Evolutionary conservation across 768 basidiomycete genomes (phyloP).

Genomic region (Lanmaoa pseudosensibilis): DNA sequence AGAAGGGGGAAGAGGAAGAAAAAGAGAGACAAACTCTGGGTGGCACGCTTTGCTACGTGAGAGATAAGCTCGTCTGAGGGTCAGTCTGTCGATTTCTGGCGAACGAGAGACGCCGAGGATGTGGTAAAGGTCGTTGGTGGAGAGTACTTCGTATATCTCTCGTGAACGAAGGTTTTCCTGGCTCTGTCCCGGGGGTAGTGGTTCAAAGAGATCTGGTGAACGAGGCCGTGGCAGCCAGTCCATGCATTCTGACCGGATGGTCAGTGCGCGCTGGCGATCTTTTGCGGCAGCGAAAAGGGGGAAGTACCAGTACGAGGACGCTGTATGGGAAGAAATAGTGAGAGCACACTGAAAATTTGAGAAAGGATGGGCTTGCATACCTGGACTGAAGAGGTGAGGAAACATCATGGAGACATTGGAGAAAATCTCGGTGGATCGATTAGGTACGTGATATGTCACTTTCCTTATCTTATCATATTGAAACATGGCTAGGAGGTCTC

Average conservation of each 20-base stretch:
- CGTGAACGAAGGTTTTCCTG: constrained; percentile 12
- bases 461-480: constrained; percentile 19
- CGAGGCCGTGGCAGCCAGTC: constrained; percentile 27
- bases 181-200: constrained; percentile 2
- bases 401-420: constrained; percentile 28
- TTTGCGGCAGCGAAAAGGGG: constrained; percentile 54
- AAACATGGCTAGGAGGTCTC: constrained; percentile 26
- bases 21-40: constrained; percentile 70
- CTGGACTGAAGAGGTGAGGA: constrained; percentile 32
- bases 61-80: constrained; percentile 75
- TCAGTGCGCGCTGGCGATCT: constrained; percentile 44
- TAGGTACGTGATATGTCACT: constrained; percentile 8
- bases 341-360: background rate
- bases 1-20: background rate
- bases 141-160: constrained; percentile 48
- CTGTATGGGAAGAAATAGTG: constrained; percentile 32
- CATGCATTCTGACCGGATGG: constrained; percentile 26
- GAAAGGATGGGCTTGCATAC: constrained; percentile 11
- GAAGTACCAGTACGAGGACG: constrained; percentile 61
- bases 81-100: constrained; percentile 52
- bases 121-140: constrained; percentile 65
- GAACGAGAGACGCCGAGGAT: constrained; percentile 65
- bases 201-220: constrained; percentile 8
- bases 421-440: constrained; percentile 9
- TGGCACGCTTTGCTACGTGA: constrained; percentile 74